Percentiles rank a stretch among this genome's conserved stretches.
These are phyloP conservation scores for Cinnamomum chago DNA, from an alignment of 164 flowering plant genomes.

Conservation along the genomic window DNA sequence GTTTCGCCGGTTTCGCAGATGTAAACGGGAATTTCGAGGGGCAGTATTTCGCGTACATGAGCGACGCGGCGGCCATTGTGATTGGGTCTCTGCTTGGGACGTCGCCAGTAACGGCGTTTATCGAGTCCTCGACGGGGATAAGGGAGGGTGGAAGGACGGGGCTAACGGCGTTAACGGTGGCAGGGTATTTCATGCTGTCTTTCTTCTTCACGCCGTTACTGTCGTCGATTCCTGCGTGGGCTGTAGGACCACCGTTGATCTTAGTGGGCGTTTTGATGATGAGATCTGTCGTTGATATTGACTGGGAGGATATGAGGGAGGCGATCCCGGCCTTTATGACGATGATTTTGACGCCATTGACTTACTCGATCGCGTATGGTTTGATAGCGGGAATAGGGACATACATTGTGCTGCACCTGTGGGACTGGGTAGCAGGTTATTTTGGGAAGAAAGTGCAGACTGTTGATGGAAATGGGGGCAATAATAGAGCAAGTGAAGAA, in stretches of 20 bases:
- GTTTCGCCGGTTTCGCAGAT: constrained; percentile 71
- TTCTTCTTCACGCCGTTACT: constrained; percentile 85
- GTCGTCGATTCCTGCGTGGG: constrained; percentile 94
- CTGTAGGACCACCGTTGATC: constrained; percentile 93
- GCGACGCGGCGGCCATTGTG: constrained; percentile 72
- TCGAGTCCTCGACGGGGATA: constrained; percentile 92
- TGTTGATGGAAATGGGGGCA: not conserved
- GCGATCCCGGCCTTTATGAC: constrained; percentile 88
- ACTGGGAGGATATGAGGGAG: constrained; percentile 80
- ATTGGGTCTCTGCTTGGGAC: constrained; percentile 86
- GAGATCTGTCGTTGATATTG: constrained; percentile 75
- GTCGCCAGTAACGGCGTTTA: constrained; percentile 80
- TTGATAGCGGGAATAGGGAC: constrained; percentile 84
- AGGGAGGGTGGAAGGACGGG: constrained; percentile 92
- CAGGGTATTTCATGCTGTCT: constrained; percentile 60
- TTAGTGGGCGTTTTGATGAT: constrained; percentile 93
- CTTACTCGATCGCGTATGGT: constrained; percentile 86
- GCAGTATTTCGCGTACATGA: constrained; percentile 92
- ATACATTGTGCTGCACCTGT: constrained; percentile 49
- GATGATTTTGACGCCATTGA: constrained; percentile 71
- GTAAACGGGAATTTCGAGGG: constrained; percentile 73
- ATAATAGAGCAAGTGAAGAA: not conserved
- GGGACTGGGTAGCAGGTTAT: constrained; percentile 53
- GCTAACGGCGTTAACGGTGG: constrained; percentile 78
- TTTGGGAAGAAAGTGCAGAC: not conserved